phyloP scores from a whole-genome alignment of 2,329 filamentous ascomycete genomes.

The Pseudocercospora macadamiae region DNA sequence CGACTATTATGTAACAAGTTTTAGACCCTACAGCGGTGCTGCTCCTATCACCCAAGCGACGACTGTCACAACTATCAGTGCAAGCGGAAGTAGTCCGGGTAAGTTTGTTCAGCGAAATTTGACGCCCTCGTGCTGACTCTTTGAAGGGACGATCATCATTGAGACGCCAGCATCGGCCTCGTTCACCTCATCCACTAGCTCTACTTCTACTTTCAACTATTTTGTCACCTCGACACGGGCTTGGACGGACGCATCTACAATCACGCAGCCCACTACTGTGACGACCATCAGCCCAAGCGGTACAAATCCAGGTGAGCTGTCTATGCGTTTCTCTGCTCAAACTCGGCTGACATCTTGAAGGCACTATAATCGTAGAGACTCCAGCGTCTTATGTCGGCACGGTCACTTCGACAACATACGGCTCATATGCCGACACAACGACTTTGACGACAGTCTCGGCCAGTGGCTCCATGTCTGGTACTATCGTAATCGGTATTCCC shows the following conservation, averaged over 20 bases:
- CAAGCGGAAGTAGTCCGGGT: background rate
- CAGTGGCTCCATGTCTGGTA: constrained; percentile 3
- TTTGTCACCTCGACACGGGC: constrained; percentile 3
- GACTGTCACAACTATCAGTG: constrained; percentile 11
- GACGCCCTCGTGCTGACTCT: too few relatives aligned
- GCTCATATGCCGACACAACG: background rate
- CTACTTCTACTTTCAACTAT: constrained; percentile 5
- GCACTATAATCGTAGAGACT: constrained; percentile 1
- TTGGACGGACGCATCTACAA: background rate
- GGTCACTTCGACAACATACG: constrained; percentile 4
- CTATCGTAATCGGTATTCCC: constrained; percentile 5
- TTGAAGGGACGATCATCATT: background rate
- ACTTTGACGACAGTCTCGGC: constrained; percentile 6
- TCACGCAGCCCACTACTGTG: constrained; percentile 8
- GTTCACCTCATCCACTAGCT: background rate
- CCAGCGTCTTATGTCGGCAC: constrained; percentile 1
- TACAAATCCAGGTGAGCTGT: background rate
- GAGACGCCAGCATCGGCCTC: background rate
- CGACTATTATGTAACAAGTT: constrained; percentile 8
- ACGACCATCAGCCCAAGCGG: constrained; percentile 2
- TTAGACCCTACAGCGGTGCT: constrained; percentile 7
- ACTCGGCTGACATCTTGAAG: background rate
- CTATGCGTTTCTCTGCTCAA: too few relatives aligned
- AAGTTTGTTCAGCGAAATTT: too few relatives aligned
- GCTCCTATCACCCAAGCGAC: constrained; percentile 6